Evolutionary conservation across 768 basidiomycete species (phyloP), one percentile per base, ranked within the genome.

Genomic region (Suillus paluster): DNA sequence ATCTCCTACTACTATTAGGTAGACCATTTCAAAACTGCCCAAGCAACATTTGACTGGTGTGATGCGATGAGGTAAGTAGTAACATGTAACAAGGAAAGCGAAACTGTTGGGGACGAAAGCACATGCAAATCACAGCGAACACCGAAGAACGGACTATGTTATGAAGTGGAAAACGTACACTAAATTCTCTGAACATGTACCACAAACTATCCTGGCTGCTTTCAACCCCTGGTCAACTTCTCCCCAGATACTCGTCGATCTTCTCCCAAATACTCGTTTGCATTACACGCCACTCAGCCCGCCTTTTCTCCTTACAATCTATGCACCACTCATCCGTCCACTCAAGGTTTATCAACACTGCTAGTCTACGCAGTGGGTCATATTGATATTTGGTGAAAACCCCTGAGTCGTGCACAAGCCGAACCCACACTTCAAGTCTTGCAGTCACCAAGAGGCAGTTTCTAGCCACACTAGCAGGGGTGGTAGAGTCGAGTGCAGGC

Each of bases 311-410:
- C 17, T 5, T 15, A 63, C 80, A 80, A 39, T 61, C 69, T 17
- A 63, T 59, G 58, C 80, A 80, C 58, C 70, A 78, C 27, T 69
- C 66, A 3, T 64, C 67, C 64, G 23, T 70, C 63, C 63, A 69
- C 17, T 67, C 58, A 23, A 75, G 63, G 1, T 69, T 70, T 23
- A 64, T 60, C 33, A 81, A 65, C 11, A 61, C 67, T 49, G 72
- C 64, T 19, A 81, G 58, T 15, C 78, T 79, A 45, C 67, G 70
- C 34, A 80, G 58, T 14, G 76, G 74, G 59, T 80, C 79, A 44
- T 66, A 64, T 59, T 73, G 64, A 38, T 71, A 72, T 27, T 66
- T 61, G 33, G 70, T 71, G 42, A 71, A 73, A 50, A 78, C 57
- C 3, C 66, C 67, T 17, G 60, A 66, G 21, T 57, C 55, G 42